Base-by-base conservation (phyloP, 805 yeast species). In the Pichia deserticola region DNA sequence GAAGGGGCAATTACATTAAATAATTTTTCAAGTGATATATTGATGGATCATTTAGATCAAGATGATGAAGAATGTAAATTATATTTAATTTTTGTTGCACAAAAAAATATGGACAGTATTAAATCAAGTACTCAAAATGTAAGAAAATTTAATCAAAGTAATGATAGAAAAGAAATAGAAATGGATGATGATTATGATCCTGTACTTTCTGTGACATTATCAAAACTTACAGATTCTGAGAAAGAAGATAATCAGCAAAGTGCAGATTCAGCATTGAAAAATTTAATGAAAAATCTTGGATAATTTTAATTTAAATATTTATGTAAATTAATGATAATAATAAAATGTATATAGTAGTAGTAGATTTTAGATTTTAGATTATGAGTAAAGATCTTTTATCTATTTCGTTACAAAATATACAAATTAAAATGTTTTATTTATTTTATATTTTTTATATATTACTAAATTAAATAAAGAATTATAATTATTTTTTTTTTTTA, bases 21-120 rank as follows among this genome's bases (percentile, higher is more conserved):
- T 37, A 36, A 55, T 35, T 60, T 63, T 41, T 54, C 57, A 40
- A 49, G 50, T 40, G 58, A 56, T 25, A 45, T 50, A 7, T 36
- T 59, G 9, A 48, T 54, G 30, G 44, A 47, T 15, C 49, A 54
- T 41, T 35, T 54, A 34, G 51, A 50, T 12, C 40, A 45, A 12
- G 53, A 40, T 8, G 38, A 43, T 8, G 44, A 48, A n/a, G 52
- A 49, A 12, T 53, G 54, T 25, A 54, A 57, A 30, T 50, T 66
- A 54, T 61, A 60, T 54, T 49, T 60, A 1, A 51, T 65, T 30
- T 57, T 64, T 38, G 68, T 66, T 44, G 64, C 60, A 25, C 57
- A 56, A 35, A 54, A 58, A 35, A 61, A 57, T 30, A 47, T 62
- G 40, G 56, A 52, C 13, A 41, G 10, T 6, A 36, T 29, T 11